A percentile compares a stretch with the other conserved stretches of the same genome.
Conservation (phyloP, 371 early-diverging fungal species). For the Mortierella sp. region DNA sequence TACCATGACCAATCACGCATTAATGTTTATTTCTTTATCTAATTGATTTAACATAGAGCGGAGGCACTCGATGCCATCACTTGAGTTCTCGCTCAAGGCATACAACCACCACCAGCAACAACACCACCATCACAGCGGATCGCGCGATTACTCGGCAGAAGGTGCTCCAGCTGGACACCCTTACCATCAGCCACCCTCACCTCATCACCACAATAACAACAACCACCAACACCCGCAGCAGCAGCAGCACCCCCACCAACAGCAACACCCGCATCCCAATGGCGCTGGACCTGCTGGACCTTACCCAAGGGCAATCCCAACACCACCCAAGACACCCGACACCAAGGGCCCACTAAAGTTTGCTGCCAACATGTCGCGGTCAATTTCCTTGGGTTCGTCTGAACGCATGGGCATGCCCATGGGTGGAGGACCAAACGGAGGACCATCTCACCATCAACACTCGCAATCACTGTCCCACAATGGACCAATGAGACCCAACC, state of each 20-base stretch:
- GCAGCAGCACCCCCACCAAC: constrained; percentile 10
- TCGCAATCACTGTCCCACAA: constrained; percentile 17
- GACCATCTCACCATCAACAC: constrained; percentile 2
- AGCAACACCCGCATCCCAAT: constrained; percentile 33
- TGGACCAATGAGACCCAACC: constrained; percentile 38
- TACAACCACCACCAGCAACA: constrained; percentile 11
- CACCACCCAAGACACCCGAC: constrained; percentile 49
- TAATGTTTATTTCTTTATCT: constrained; percentile 1
- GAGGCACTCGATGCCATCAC: constrained; percentile 49
- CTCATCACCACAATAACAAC: not conserved
- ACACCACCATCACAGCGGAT: constrained; percentile 31
- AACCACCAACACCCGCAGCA: not conserved
- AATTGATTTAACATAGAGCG: constrained; percentile 31
- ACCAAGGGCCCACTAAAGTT: constrained; percentile 27
- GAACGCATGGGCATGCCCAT: constrained; percentile 24
- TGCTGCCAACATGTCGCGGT: constrained; percentile 44
- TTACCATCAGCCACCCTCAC: not conserved
- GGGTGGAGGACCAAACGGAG: not conserved
- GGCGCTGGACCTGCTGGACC: constrained; percentile 22
- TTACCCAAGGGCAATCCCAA: constrained; percentile 39
- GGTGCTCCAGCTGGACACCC: not conserved
- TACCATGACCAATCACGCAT: constrained; percentile 1
- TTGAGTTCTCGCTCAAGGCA: constrained; percentile 43
- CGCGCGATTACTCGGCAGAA: constrained; percentile 35
- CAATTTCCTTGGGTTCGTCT: constrained; percentile 39